phyloP scores from a whole-genome alignment of 2,329 filamentous ascomycete genomes.

The Samsoniella hepiali region DNA sequence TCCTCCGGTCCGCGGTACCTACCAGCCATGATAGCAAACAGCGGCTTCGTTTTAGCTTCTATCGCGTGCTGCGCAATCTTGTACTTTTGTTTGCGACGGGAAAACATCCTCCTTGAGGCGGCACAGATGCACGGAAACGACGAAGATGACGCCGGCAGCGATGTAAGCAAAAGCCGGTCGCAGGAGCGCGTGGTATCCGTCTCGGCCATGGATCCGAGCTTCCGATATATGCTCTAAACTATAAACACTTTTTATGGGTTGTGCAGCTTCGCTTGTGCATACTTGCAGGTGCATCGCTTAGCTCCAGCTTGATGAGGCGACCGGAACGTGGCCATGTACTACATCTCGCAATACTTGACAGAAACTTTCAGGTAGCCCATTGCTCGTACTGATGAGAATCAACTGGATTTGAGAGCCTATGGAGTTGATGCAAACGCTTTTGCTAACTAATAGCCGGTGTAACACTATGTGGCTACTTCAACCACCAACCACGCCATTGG shows the following conservation, averaged over 20 bases:
- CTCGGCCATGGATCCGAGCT: not conserved
- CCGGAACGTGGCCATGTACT: not conserved
- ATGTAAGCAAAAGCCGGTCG: not conserved
- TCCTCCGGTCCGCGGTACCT: constrained; percentile 43
- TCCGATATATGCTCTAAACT: constrained; percentile 12
- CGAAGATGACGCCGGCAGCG: constrained; percentile 5
- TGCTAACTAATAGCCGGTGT: not conserved
- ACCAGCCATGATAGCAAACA: constrained; percentile 57
- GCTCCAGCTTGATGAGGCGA: not conserved
- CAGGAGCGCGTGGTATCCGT: not conserved
- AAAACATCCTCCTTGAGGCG: constrained; percentile 58
- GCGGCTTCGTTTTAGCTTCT: constrained; percentile 60
- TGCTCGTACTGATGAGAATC: no score
- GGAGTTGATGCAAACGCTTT: no score
- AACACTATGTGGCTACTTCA: not conserved
- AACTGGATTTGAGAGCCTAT: no score
- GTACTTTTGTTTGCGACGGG: constrained; percentile 52
- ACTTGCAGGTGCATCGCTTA: not conserved
- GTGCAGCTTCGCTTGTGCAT: not conserved
- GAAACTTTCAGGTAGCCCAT: not conserved
- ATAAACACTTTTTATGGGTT: not conserved
- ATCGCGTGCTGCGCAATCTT: constrained; percentile 44
- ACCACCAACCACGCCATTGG: constrained; percentile 22
- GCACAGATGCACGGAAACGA: constrained; percentile 20
- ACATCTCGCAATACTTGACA: not conserved